Evolutionary conservation across 2,329 filamentous ascomycete species (phyloP).

Genomic region (Endoconidiophora laricicola): DNA sequence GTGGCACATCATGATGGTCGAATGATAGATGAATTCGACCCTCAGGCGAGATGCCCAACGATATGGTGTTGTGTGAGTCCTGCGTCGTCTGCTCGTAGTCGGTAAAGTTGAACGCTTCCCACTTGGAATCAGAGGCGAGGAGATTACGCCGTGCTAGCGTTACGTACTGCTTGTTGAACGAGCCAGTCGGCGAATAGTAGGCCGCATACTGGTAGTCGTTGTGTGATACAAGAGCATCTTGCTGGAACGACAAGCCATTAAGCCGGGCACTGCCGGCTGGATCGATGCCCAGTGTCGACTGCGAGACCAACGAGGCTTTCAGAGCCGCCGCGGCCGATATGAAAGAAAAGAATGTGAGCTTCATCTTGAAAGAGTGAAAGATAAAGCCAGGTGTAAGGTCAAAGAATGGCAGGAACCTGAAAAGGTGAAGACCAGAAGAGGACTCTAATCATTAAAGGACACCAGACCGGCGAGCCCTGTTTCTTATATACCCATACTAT

Average conservation of each 20-base stretch:
- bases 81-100: conserved; percentile 15
- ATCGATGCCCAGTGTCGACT: conserved; percentile 12
- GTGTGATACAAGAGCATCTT: conserved; percentile 14
- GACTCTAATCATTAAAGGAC: too few species aligned
- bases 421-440: too few species aligned
- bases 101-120: conserved; percentile 15
- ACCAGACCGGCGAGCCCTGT: too few species aligned
- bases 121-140: conserved; percentile 7
- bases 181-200: conserved; percentile 14
- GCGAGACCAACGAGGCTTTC: not conserved
- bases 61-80: conserved; percentile 16
- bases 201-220: conserved; percentile 15
- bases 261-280: conserved; percentile 13
- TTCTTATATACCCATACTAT: too few species aligned
- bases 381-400: too few species aligned
- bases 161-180: conserved; percentile 14
- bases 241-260: conserved; percentile 16
- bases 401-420: too few species aligned
- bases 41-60: conserved; percentile 15
- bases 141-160: conserved; percentile 14
- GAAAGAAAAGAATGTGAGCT: not conserved
- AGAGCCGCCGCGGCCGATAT: not conserved
- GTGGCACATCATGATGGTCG: conserved; percentile 16
- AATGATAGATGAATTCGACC: conserved; percentile 15
- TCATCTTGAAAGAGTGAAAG: conserved; percentile 2